phyloP scores from a whole-genome alignment of 2,329 filamentous ascomycete genomes.

The Neonectria punicea region DNA sequence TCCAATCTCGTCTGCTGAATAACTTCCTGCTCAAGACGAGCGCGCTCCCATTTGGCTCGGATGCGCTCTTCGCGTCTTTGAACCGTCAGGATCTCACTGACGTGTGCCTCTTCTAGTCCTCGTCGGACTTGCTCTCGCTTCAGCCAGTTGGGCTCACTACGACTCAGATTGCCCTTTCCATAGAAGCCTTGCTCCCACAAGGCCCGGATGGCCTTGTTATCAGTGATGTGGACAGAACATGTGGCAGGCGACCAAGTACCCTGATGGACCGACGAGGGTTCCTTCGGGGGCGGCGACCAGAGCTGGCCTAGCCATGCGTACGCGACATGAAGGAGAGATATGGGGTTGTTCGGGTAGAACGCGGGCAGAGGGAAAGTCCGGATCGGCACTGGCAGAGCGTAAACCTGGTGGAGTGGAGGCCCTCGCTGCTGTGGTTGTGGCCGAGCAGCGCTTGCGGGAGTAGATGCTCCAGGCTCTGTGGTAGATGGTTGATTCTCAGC shows the following conservation, averaged over 20 bases:
- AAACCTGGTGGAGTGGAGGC: conserved; percentile 74
- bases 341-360: conserved; percentile 91
- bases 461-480: conserved; percentile 34
- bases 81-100: conserved; percentile 84
- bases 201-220: conserved; percentile 78
- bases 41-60: conserved; percentile 89
- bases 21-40: conserved; percentile 85
- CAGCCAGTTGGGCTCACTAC: conserved; percentile 95
- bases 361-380: conserved; percentile 84
- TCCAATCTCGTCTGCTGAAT: conserved; percentile 74
- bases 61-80: conserved; percentile 82
- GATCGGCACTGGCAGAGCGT: conserved; percentile 83
- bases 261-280: conserved; percentile 72
- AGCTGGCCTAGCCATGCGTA: conserved; percentile 81
- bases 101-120: conserved; percentile 71
- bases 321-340: conserved; percentile 84
- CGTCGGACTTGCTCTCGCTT: conserved; percentile 80
- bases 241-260: conserved; percentile 86
- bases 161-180: conserved; percentile 90
- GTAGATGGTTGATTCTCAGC: conserved; percentile 50
- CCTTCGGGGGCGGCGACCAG: conserved; percentile 72
- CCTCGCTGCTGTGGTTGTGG: conserved; percentile 46
- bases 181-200: conserved; percentile 98
- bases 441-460: conserved; percentile 33
- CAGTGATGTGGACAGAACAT: conserved; percentile 84